Base-by-base conservation (phyloP, 345 rosid species). In the Barbarea vulgaris region DNA sequence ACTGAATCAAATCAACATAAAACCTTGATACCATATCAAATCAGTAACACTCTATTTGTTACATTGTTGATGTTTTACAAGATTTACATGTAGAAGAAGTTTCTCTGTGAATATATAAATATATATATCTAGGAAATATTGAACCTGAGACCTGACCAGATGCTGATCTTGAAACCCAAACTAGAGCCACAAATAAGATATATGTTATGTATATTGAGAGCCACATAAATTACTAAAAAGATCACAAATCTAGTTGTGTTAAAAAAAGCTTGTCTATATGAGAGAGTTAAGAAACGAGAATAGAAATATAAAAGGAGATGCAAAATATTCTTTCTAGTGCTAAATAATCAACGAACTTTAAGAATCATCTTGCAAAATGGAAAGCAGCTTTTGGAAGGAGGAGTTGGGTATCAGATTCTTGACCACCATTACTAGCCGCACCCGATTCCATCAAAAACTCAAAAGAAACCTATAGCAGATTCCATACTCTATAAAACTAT, bases 341-440 rank as follows among this genome's bases (percentile, higher is more conserved):
- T 41, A 39, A 39, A 75, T 51, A 51, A 68, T 68, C 63, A 53
- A 59, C 15, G 39, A 76, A 27, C 64, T 76, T 75, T 68, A 68
- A 76, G 74, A 69, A 76, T 76, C 80, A 53, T 37, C 25, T 76
- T 62, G 64, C n/a, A 42, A 69, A 68, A 61, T 21, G 56, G 7
- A 62, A 70, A 70, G 65, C 51, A 54, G 60, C 72, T 70, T 70
- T 70, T 56, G n/a, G 27, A 18, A 55, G 21, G 52, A 64, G 56
- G 52, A 64, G 56, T 64, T 25, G 11, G 62, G 80, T 7, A 77
- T 77, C 68, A 70, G 71, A 70, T 77, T 70, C 80, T 70, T 55
- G 54, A 18, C 72, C 76, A 21, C 70, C 70, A 77, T 72, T 56
- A 70, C 3, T 55, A 70, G 14, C 41, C 59, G 80, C 37, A 77